Conservation (phyloP, 2,329 filamentous ascomycete genomes). For the Xylariaceae sp. region DNA sequence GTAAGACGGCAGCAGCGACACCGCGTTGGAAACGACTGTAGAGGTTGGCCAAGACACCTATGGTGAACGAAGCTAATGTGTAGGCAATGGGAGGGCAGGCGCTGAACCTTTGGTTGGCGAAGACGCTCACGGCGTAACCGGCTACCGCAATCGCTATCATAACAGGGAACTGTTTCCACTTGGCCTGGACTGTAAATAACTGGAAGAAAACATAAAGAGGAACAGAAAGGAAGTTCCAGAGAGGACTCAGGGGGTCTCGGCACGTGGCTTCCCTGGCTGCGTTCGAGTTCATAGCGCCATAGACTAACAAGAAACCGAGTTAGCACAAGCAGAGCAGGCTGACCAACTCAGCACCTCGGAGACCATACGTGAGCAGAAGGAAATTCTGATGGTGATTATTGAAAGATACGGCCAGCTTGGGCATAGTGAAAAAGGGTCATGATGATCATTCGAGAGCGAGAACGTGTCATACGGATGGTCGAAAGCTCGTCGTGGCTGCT, state of each 20-base stretch:
- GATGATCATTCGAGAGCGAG: too few relatives aligned
- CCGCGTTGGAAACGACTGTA: slow-evolving; percentile 59
- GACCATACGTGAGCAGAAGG: too few relatives aligned
- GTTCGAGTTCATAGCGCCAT: slow-evolving; percentile 39
- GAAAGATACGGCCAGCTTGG: too few relatives aligned
- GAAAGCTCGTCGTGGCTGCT: too few relatives aligned
- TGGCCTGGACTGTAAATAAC: slow-evolving; percentile 73
- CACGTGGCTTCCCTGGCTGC: slow-evolving; percentile 37
- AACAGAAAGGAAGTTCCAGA: slow-evolving; percentile 58
- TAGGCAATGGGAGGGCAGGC: slow-evolving; percentile 69
- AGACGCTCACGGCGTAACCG: slow-evolving; percentile 71
- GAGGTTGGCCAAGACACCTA: slow-evolving; percentile 71
- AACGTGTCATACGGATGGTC: too few relatives aligned
- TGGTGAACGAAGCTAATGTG: slow-evolving; percentile 66
- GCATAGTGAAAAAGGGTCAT: too few relatives aligned
- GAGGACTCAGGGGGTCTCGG: slow-evolving; percentile 34
- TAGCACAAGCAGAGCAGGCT: too few relatives aligned
- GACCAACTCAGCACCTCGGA: too few relatives aligned
- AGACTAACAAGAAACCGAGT: too few relatives aligned
- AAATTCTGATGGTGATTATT: too few relatives aligned
- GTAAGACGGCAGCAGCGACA: slow-evolving; percentile 74
- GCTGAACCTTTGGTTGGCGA: slow-evolving; percentile 57
- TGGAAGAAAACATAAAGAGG: slow-evolving; percentile 60
- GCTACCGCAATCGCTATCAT: slow-evolving; percentile 68
- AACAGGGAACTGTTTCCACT: slow-evolving; percentile 68